Percentiles rank a stretch among this genome's conserved stretches.
phyloP scores from a whole-genome alignment of 179 eudicot species.

The Beta macrorhiza region DNA sequence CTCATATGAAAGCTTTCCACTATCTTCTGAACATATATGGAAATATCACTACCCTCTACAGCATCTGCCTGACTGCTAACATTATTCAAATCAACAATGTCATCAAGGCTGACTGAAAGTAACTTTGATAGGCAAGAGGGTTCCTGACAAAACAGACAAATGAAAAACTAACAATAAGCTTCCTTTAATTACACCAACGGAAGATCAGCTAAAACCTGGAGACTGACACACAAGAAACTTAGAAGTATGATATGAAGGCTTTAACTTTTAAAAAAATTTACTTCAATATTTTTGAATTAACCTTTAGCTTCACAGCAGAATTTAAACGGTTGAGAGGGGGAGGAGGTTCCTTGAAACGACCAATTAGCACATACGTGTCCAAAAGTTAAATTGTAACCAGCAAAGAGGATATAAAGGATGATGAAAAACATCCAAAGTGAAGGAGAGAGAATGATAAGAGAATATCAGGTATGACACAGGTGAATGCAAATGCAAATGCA shows the following conservation, averaged over 20 bases:
- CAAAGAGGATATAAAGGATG: neutral
- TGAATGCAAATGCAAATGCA: neutral
- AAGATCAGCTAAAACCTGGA: slow-evolving; percentile 5
- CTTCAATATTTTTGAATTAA: too few species aligned
- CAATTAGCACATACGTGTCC: too few species aligned
- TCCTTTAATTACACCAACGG: slow-evolving; percentile 12
- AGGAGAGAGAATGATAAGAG: neutral
- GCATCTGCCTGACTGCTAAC: slow-evolving; percentile 36
- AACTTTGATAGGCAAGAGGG: slow-evolving; percentile 34
- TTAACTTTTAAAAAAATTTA: too few species aligned
- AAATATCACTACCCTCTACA: slow-evolving; percentile 45
- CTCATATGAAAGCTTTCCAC: slow-evolving; percentile 46
- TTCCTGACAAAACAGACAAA: slow-evolving; percentile 46
- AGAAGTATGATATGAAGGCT: neutral
- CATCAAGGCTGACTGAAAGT: slow-evolving; percentile 39
- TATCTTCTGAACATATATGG: slow-evolving; percentile 43
- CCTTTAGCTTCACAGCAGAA: too few species aligned
- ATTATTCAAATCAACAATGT: slow-evolving; percentile 36
- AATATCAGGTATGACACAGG: neutral
- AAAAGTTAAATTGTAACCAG: too few species aligned
- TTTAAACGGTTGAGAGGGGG: too few species aligned
- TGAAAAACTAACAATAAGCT: slow-evolving; percentile 10
- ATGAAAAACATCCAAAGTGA: neutral
- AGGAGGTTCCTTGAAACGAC: too few species aligned
- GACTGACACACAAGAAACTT: neutral